Base-by-base conservation (phyloP, 495 filamentous ascomycete genomes). In the Neurospora sp. region DNA sequence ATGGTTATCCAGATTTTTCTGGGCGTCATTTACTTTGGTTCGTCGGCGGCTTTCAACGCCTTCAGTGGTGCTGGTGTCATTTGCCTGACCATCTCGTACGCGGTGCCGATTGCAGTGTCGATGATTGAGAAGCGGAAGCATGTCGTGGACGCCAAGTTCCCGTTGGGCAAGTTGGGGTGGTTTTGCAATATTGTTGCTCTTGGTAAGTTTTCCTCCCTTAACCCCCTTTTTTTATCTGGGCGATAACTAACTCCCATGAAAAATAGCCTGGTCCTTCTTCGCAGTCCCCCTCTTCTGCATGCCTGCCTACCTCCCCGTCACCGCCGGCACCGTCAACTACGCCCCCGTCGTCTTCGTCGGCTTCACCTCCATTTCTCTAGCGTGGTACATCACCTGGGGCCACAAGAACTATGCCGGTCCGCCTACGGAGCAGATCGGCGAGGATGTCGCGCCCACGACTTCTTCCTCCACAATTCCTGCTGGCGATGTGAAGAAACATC, bases 321-420 rank as follows among this genome's bases (percentile, higher is more conserved):
- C 83, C 3, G 83, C 81, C 8, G 81, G 86, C 74, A 89, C 85
- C 31, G 80, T 91, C 75, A 90, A 90, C 77, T 91, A 91, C 75
- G 90, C 89, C 1, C 86, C 87, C 8, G 89, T 90, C 0, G 89
- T 90, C 3, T 82, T 85, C 39, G 85, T 89, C 27, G 89, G 87
- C 3, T 90, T 91, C 71, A 84, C 89, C 68, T 80, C 81, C 14
- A 79, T 89, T 37, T 85, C 82, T 18, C 75, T 75, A 7, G 71
- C 75, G 47, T 85, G 82, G 83, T 85, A 85, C 77, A 75, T 75
- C 12, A 75, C 78, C 47, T 83, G 91, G 84, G 91, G 91, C 42
- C 86, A 89, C 72, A 90, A 90, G 79, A 84, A 90, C 75, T 93
- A 93, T 78, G 85, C 82, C 10, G 92, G 92, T 0, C 92, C 92